Conservation (phyloP, 352 stramenopile species). For the Globisporangium acanthophoron region DNA sequence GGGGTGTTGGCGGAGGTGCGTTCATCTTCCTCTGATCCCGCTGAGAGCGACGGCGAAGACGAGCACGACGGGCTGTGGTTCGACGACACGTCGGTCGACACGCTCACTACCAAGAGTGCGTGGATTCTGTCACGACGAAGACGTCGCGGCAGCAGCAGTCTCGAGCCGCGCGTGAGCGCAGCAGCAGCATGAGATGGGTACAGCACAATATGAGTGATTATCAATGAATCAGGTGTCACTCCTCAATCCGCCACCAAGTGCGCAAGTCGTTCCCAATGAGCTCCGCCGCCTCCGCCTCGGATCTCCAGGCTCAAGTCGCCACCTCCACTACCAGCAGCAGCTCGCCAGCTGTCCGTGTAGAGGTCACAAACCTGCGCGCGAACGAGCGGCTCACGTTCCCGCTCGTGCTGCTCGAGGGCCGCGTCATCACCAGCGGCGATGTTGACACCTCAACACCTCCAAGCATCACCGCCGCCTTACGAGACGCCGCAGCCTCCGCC, state of each 20-base stretch:
- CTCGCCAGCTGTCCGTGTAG: slow-evolving; percentile 18
- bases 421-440: slow-evolving; percentile 27
- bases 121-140: slow-evolving; percentile 17
- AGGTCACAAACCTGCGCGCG: slow-evolving; percentile 81
- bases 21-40: too few relatives aligned
- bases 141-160: slow-evolving; percentile 9
- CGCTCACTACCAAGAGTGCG: slow-evolving; percentile 11
- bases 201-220: not conserved
- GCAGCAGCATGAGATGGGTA: slow-evolving; percentile 7
- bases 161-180: slow-evolving; percentile 11
- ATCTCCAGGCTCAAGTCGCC: too few relatives aligned
- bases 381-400: slow-evolving; percentile 62
- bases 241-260: not conserved
- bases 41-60: not conserved
- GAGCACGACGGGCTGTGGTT: not conserved
- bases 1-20: slow-evolving; percentile 9
- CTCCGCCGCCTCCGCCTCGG: not conserved
- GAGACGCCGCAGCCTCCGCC: not conserved
- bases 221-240: not conserved
- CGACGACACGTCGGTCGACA: slow-evolving; percentile 14
- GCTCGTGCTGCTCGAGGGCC: slow-evolving; percentile 47
- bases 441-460: slow-evolving; percentile 10
- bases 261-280: not conserved
- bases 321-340: too few relatives aligned
- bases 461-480: not conserved